Evolutionary conservation across 805 yeast species (phyloP).

Genomic region (Wickerhamomyces chaumierensis): DNA sequence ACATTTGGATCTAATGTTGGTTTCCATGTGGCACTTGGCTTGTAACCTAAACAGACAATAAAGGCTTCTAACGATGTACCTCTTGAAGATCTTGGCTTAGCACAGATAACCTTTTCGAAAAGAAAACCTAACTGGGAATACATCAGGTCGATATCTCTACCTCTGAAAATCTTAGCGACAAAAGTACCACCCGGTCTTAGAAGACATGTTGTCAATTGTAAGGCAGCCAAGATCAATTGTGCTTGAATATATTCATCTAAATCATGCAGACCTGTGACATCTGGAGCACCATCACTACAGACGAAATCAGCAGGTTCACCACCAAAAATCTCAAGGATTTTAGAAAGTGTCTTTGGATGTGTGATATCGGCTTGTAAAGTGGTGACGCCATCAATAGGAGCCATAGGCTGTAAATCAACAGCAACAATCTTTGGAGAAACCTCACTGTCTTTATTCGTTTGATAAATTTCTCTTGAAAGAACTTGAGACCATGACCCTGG

Average conservation of each 20-base stretch:
- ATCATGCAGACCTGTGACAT: conserved; percentile 95
- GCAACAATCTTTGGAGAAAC: conserved; percentile 67
- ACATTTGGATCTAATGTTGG: conserved; percentile 47
- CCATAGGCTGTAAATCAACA: conserved; percentile 95
- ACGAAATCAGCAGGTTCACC: conserved; percentile 93
- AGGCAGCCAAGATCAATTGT: conserved; percentile 81
- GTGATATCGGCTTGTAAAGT: conserved; percentile 95
- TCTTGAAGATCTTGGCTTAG: conserved; percentile 91
- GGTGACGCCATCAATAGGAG: conserved; percentile 86
- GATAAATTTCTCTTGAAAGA: conserved; percentile 55
- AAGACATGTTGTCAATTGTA: conserved; percentile 83
- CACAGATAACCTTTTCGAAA: conserved; percentile 83
- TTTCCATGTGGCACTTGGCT: conserved; percentile 74
- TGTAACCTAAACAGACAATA: conserved; percentile 82
- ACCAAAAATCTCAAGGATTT: conserved; percentile 71
- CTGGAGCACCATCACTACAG: conserved; percentile 97
- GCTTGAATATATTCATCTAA: conserved; percentile 96
- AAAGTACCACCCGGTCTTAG: conserved; percentile 84
- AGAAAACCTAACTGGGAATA: conserved; percentile 85
- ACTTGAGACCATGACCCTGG: conserved; percentile 99
- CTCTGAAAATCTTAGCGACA: conserved; percentile 94
- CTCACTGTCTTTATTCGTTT: conserved; percentile 19
- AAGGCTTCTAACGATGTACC: conserved; percentile 93
- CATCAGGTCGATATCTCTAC: conserved; percentile 87
- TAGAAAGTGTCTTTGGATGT: conserved; percentile 77